A percentile compares a stretch with the other conserved stretches of the same genome.
These are phyloP conservation scores for Pseudogymnoascus verrucosus DNA, from an alignment of 2,329 filamentous ascomycete genomes.

Conservation along the genomic window DNA sequence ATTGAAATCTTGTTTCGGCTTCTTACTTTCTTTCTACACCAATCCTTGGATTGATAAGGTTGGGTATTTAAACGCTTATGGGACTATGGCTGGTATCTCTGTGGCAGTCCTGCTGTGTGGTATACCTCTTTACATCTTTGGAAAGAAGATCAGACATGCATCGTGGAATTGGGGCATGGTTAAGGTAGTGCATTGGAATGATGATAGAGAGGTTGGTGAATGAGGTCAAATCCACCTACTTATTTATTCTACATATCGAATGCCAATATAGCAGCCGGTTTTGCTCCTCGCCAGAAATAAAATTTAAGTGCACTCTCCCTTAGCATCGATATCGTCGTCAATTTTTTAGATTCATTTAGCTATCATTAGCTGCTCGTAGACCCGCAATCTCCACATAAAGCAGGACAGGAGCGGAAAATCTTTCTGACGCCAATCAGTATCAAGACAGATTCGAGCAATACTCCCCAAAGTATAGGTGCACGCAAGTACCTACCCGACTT, in stretches of 20 bases:
- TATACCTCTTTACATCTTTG: conserved; percentile 45
- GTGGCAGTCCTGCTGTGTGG: conserved; percentile 38
- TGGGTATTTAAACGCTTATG: conserved; percentile 45
- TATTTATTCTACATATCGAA: no score
- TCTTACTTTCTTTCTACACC: conserved; percentile 52
- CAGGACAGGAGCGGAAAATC: no score
- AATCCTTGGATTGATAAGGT: conserved; percentile 46
- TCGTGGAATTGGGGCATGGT: conserved; percentile 42
- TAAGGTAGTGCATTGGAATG: conserved; percentile 40
- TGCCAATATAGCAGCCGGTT: no score
- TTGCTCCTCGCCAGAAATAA: no score
- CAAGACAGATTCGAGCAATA: no score
- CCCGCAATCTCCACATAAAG: no score
- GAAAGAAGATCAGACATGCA: conserved; percentile 38
- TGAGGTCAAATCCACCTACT: conserved; percentile 22
- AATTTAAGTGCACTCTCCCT: no score
- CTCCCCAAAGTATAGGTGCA: no score
- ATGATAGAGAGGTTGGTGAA: conserved; percentile 48
- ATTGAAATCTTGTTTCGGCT: conserved; percentile 51
- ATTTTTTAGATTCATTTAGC: no score
- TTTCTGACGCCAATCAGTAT: no score
- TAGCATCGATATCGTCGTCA: no score
- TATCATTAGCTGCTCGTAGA: no score
- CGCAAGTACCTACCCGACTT: not conserved
- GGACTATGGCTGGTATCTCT: conserved; percentile 49